Percentiles rank a stretch among this genome's conserved stretches.
phyloP scores from a whole-genome alignment of 768 basidiomycete species.

The Filobasidium floriforme region DNA sequence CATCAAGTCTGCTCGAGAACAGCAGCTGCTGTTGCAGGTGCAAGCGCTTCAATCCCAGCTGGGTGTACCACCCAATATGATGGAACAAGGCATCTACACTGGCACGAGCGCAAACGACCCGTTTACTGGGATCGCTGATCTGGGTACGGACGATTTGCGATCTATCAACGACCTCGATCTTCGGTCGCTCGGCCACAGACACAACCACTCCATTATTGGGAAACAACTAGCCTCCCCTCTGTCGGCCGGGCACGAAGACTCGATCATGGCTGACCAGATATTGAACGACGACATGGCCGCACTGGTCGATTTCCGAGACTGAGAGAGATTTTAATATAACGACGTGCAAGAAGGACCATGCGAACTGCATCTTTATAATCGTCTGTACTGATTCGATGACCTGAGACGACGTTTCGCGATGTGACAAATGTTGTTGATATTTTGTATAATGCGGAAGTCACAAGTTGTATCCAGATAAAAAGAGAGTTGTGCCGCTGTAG shows the following conservation, averaged over 20 bases:
- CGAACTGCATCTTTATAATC: too few species aligned
- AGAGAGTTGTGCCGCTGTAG: too few species aligned
- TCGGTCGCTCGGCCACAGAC: background rate
- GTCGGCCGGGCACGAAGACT: background rate
- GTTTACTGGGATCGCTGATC: background rate
- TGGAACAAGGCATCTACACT: background rate
- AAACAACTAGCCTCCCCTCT: background rate
- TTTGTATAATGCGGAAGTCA: too few species aligned
- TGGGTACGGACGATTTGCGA: background rate
- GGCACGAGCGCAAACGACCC: background rate
- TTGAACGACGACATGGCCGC: conserved; percentile 6
- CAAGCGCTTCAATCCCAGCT: conserved; percentile 8
- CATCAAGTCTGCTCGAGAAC: conserved; percentile 10
- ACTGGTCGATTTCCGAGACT: conserved; percentile 8
- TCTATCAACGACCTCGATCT: conserved; percentile 6
- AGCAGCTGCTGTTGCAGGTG: background rate
- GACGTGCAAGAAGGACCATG: background rate
- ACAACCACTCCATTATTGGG: background rate
- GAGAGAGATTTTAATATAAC: background rate
- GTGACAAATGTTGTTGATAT: too few species aligned
- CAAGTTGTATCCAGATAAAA: too few species aligned
- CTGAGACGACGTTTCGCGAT: too few species aligned
- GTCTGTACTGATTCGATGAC: too few species aligned
- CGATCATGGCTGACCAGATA: background rate
- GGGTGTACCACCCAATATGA: background rate